Evolutionary conservation across 495 filamentous ascomycete genomes (phyloP), one percentile per base, ranked within the genome.

Genomic region (Aspergillus heteromorphus): DNA sequence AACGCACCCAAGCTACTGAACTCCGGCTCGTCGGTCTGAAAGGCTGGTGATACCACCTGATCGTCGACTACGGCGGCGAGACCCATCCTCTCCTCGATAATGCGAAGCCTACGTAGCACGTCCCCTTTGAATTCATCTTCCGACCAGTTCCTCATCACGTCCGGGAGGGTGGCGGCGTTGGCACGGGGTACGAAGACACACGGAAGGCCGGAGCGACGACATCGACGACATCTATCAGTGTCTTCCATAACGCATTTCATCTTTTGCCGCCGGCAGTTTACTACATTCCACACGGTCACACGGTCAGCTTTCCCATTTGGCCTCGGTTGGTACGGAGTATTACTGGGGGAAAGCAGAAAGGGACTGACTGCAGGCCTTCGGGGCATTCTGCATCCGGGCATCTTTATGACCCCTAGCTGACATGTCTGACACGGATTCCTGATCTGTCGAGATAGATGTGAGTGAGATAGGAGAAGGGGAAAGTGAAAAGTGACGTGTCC

Each of bases 181-280:
- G 60, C 63, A 17, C 65, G 55, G 16, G 63, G 65, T 45, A 64
- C 62, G 41, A 68, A 68, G 29, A 68, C 52, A 48, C 65, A 68
- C 45, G 57, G 57, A 13, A 61, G 47, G 23, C 58, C 57, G 20
- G 48, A 60, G 14, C 51, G 55, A 25, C 41, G 42, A 48, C 65
- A 68, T 51, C 65, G 56, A 41, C 61, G 59, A 53, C 64, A 66
- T 6, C 49, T 49, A 27, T 54, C 29, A n/a, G 48, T 53, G 38
- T 56, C 52, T 21, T 68, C 65, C 8, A 63, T 55, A 17, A 59
- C 36, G 59, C 65, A 68, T 64, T 56, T 65, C 65, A 66, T 68
- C 59, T 68, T 68, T 48, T 63, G 63, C 27, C 59, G 56, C 17
- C 65, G 55, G 49, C 65, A 68, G 38, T 68, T 65, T 41, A 68